Evolutionary conservation across 2,329 filamentous ascomycete genomes (phyloP).

Genomic region (Didymella glomerata): DNA sequence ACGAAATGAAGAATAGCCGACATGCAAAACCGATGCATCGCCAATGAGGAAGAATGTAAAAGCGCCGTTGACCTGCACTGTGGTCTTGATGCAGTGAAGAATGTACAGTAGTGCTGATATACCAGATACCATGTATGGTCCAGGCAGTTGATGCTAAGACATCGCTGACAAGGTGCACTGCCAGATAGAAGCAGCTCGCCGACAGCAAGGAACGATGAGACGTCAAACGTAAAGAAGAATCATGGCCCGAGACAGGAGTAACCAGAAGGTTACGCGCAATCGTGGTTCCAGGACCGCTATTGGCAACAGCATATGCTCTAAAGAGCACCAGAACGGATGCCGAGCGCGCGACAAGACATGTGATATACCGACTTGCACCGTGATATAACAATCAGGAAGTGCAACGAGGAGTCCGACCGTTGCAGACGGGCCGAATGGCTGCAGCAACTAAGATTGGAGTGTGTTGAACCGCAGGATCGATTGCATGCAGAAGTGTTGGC

Average conservation of each 20-base stretch:
- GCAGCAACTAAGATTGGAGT: conserved; percentile 5
- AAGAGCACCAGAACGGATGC: neutral
- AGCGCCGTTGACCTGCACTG: conserved; percentile 17
- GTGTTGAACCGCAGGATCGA: conserved; percentile 2
- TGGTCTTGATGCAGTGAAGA: conserved; percentile 20
- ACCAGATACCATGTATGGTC: conserved; percentile 21
- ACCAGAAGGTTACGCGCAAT: neutral
- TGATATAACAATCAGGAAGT: conserved; percentile 4
- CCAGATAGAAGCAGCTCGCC: neutral
- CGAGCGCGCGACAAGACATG: conserved; percentile 2
- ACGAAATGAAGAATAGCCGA: conserved; percentile 22
- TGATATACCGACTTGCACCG: conserved; percentile 5
- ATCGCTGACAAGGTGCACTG: neutral
- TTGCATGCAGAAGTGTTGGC: conserved; percentile 3
- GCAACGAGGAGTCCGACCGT: conserved; percentile 1
- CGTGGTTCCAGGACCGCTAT: neutral
- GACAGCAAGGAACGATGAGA: neutral
- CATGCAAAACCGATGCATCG: conserved; percentile 9
- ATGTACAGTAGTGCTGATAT: conserved; percentile 19
- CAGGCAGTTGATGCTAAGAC: conserved; percentile 2
- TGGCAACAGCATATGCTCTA: neutral
- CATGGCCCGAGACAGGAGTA: neutral
- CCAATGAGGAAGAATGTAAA: conserved; percentile 5
- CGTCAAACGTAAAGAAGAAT: neutral
- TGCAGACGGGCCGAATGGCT: conserved; percentile 15